Base-by-base conservation (phyloP, 345 rosid genomes). In the Gossypium stocksii region DNA sequence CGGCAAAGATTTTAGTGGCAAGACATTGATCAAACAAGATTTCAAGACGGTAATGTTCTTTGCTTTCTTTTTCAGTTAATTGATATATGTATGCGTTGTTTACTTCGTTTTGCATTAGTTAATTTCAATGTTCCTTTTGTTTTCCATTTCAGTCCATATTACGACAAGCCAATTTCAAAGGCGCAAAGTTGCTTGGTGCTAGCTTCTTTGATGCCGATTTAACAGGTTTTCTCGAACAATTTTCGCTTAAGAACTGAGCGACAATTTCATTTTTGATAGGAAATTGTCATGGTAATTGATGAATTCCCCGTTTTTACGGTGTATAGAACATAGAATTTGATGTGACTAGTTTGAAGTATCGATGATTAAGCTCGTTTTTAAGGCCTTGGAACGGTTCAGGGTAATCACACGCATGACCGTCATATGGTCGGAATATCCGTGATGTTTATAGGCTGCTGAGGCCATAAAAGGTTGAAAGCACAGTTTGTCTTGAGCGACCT, bases 191-290 rank as follows among this genome's bases (percentile, higher is more conserved):
- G 80, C 80, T 91, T 44, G 98, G 98, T 74, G 98, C 98, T 65
- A 94, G 99, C 83, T 91, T 92, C 90, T 91, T 92, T 56, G 97
- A 94, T 83, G 94, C 98, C 72, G 99, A 94, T 83, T 79, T 94
- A 76, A 94, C 97, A 85, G 97, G 97, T 89, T 66, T 27, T 75
- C 63, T 12, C 2, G 41, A 34, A 34, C 41, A 4, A 34, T 34
- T 5, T 34, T 34, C 41, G 41, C 5, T 34, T 34, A 34, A 34
- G 41, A 34, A 34, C 41, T 34, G 41, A 34, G 1, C 0, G 7
- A 34, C 41, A 34, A 34, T 34, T 34, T 34, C 41, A 34, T 4
- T 43, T 19, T 11, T 44, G 0, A 44, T 20, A 64, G 16, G 54
- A 45, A 66, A 34, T 66, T 46, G 2, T 13, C 14, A 1, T 17